Evolutionary conservation across 305 asterid genomes (phyloP), one percentile per base, ranked within the genome.

Genomic region (Solanum chacoense): DNA sequence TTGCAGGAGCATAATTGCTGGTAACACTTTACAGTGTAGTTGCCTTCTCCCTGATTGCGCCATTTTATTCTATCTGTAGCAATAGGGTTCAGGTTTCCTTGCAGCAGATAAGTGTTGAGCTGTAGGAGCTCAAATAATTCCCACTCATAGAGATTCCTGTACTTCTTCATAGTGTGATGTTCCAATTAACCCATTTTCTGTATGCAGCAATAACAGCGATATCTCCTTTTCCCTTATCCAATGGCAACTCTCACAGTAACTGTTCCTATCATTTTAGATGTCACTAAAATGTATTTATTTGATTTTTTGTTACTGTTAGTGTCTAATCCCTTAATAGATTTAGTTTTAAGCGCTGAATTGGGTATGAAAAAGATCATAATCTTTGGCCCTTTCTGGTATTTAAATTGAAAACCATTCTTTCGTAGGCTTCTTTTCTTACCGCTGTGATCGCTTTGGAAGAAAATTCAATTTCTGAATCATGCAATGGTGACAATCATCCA

Each of bases 401-500:
- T 32, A 22, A 34, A 84, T 55, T 84, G 0, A 24, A 32, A 20
- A 32, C 67, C 75, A 12, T 84, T 55, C 45, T 89, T 12, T 42
- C 88, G 87, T 97, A 98, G 99, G 98, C 98, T 87, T 98, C 98
- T 90, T 95, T 98, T 93, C 94, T 95, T 90, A 91, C 92, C 81
- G 94, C 95, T 86, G 88, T 96, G 88, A 87, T 95, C 38, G 63
- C 91, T 67, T 90, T 94, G 11, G 89, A 90, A 83, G 98, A 92
- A 74, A 88, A 89, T 90, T 32, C 84, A 79, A 90, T 89, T 91
- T 88, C 91, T 85, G 93, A 90, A 83, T 88, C 74, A 83, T 88
- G 88, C 88, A 90, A 65, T 89, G 78, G 90, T 65, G 86, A 88
- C 88, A 87, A 91, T 79, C 91, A 90, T 18, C 94, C 92, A 87